phyloP scores from a whole-genome alignment of 1,139 yeast species.

The Pichia sp. region DNA sequence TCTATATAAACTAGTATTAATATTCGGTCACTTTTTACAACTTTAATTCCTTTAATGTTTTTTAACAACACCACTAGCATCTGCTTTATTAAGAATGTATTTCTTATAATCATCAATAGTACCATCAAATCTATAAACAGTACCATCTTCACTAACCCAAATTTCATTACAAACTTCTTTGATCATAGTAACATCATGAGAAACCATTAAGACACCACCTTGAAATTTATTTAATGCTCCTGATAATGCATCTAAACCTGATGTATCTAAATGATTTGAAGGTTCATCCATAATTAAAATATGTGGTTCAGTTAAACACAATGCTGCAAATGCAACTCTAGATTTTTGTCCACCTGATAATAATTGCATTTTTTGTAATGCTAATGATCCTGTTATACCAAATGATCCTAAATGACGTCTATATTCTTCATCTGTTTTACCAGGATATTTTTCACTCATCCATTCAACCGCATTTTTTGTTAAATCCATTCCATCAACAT shows the following conservation, averaged over 20 bases:
- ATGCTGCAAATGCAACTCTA: constrained; percentile 94
- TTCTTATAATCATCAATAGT: constrained; percentile 83
- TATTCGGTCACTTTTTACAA: too few species aligned
- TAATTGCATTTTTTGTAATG: constrained; percentile 83
- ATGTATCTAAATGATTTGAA: constrained; percentile 96
- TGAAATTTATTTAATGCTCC: constrained; percentile 81
- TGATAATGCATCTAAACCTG: constrained; percentile 92
- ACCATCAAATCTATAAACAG: constrained; percentile 77
- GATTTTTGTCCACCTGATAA: constrained; percentile 98
- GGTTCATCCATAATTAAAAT: constrained; percentile 94
- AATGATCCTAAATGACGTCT: constrained; percentile 95
- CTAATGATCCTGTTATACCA: constrained; percentile 93
- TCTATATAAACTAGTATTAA: too few species aligned
- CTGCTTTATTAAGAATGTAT: constrained; percentile 73
- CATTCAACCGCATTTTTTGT: constrained; percentile 84
- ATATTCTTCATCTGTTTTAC: constrained; percentile 93
- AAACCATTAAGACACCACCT: constrained; percentile 96
- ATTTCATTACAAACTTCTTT: constrained; percentile 85
- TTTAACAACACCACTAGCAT: constrained; percentile 81
- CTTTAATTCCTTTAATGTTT: too few species aligned
- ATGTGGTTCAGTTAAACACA: constrained; percentile 89
- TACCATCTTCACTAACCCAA: constrained; percentile 89
- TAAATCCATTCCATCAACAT: constrained; percentile 95
- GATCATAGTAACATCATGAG: constrained; percentile 92
- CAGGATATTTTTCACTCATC: constrained; percentile 89